These are phyloP conservation scores for Hygrocybe punicea DNA, from an alignment of 768 basidiomycete genomes.

Conservation along the genomic window DNA sequence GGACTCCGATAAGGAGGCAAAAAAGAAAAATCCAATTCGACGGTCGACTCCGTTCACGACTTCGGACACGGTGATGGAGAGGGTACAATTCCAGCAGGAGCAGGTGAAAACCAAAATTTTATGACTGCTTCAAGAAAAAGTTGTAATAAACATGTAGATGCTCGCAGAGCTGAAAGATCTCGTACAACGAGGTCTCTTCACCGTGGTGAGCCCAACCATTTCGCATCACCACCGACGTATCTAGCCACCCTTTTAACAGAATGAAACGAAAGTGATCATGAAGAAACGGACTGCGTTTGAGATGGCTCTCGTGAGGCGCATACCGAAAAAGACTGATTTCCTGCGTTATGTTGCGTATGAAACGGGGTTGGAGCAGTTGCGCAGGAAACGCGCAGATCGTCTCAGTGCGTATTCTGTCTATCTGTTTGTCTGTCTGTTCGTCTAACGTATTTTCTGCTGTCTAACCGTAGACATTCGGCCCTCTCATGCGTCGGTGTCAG, in stretches of 20 bases:
- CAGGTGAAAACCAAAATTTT: conserved; percentile 45
- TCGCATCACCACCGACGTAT: too few relatives aligned
- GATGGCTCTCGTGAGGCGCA: conserved; percentile 74
- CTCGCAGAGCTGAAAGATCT: conserved; percentile 94
- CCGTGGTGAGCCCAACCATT: conserved; percentile 49
- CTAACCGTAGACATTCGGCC: conserved; percentile 37
- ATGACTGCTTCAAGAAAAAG: conserved; percentile 2
- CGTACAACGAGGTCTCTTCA: conserved; percentile 80
- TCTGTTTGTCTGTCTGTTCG: background rate
- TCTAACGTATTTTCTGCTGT: background rate
- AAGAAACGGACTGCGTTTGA: conserved; percentile 82
- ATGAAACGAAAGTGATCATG: conserved; percentile 81
- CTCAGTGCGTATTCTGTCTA: conserved; percentile 50
- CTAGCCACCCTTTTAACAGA: conserved; percentile 44
- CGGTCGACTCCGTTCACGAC: too few relatives aligned
- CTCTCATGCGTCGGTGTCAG: conserved; percentile 65
- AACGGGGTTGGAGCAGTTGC: conserved; percentile 79
- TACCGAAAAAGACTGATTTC: conserved; percentile 84
- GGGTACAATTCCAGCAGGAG: conserved; percentile 92
- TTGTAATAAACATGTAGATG: conserved; percentile 57
- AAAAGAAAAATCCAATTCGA: too few relatives aligned
- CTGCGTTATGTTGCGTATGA: conserved; percentile 90
- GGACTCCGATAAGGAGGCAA: conserved; percentile 7
- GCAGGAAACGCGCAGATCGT: conserved; percentile 69
- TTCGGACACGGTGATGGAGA: too few relatives aligned